Conservation (phyloP, 169 alveolate genomes). For the Cryptosporidium ubiquitum region DNA sequence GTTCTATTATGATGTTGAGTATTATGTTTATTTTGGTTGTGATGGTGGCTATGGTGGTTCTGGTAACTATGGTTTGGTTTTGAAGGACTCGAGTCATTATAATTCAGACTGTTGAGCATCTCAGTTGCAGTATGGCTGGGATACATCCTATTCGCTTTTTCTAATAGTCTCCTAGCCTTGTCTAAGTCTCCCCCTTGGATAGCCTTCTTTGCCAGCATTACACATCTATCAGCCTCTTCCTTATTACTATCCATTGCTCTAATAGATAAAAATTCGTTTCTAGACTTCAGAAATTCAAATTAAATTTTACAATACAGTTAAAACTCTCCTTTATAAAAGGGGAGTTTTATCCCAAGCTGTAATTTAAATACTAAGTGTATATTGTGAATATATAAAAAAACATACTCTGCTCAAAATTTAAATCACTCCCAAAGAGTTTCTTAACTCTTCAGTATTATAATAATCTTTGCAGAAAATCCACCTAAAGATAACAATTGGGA, state of each 20-base stretch:
- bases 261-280: neutral
- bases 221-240: constrained; percentile 83
- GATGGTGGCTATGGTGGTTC: neutral
- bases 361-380: neutral
- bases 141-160: constrained; percentile 81
- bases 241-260: constrained; percentile 82
- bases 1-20: neutral
- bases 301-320: neutral
- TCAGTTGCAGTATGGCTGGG: constrained; percentile 78
- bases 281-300: no score
- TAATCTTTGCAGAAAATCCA: neutral
- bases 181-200: constrained; percentile 77
- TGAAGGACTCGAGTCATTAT: neutral
- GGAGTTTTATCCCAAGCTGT: no score
- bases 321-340: no score
- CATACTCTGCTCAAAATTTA: neutral
- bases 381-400: no score
- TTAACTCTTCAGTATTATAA: neutral
- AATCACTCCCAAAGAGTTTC: neutral
- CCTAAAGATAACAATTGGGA: neutral
- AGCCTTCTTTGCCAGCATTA: constrained; percentile 80
- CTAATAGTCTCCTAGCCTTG: constrained; percentile 81
- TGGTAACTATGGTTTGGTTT: neutral
- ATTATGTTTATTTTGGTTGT: neutral
- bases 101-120: constrained; percentile 42